Conservation (phyloP, 2,329 filamentous ascomycete genomes). For the Stagonosporopsis vannaccii region DNA sequence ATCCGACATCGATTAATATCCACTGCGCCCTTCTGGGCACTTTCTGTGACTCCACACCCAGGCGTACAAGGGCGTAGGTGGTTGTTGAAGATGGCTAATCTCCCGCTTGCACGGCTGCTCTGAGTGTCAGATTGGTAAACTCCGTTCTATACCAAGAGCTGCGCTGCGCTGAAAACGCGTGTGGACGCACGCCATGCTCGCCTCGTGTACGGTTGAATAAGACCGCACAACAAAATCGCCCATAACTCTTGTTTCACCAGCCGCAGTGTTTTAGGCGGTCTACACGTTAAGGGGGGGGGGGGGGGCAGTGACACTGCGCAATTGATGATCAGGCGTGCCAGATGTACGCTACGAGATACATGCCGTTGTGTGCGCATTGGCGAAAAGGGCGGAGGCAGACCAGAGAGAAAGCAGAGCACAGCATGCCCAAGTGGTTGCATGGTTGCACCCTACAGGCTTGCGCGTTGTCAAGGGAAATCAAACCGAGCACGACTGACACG, state of each 20-base stretch:
- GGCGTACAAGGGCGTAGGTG: neutral
- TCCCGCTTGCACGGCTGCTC: neutral
- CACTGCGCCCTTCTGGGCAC: neutral
- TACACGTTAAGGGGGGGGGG: no score
- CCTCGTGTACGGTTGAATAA: neutral
- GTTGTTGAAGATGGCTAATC: neutral
- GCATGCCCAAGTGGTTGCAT: slow-evolving; percentile 5
- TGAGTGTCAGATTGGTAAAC: neutral
- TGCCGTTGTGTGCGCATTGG: slow-evolving; percentile 3
- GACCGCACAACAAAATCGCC: neutral
- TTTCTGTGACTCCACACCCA: neutral
- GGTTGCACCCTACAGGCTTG: slow-evolving; percentile 11
- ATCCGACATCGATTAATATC: neutral
- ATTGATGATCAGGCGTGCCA: slow-evolving; percentile 1
- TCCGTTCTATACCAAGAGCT: neutral
- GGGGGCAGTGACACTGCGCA: neutral
- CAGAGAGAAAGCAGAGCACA: slow-evolving; percentile 3
- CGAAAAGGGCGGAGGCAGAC: slow-evolving; percentile 7
- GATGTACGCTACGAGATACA: neutral
- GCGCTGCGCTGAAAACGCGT: neutral
- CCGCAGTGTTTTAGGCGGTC: no score
- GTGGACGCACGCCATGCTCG: no score
- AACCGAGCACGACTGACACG: slow-evolving; percentile 2
- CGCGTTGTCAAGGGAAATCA: slow-evolving; percentile 8
- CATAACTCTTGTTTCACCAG: neutral